phyloP scores from a whole-genome alignment of 345 rosid genomes.

The Adansonia digitata region DNA sequence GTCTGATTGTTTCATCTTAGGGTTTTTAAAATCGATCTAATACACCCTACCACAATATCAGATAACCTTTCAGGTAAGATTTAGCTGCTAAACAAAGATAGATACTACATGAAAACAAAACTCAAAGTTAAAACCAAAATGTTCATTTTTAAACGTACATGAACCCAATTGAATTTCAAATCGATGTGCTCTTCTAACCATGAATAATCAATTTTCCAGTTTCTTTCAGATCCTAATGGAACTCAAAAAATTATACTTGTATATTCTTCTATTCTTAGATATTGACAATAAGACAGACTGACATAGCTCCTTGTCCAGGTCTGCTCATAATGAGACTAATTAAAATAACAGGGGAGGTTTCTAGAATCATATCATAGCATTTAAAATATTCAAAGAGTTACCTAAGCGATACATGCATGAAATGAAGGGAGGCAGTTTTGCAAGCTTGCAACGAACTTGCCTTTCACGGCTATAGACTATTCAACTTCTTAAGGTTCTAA shows the following conservation, averaged over 20 bases:
- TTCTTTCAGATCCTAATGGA: neutral
- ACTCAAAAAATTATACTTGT: neutral
- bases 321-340: neutral
- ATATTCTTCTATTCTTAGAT: neutral
- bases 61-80: neutral
- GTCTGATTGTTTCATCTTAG: neutral
- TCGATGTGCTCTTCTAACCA: neutral
- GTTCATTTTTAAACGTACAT: neutral
- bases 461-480: neutral
- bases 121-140: neutral
- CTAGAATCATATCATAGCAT: neutral
- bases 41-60: neutral
- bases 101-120: neutral
- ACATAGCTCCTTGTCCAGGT: neutral
- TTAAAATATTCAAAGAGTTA: neutral
- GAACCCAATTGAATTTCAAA: neutral
- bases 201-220: neutral
- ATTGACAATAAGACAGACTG: neutral
- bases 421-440: neutral
- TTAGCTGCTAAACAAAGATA: neutral
- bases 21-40: neutral
- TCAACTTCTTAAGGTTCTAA: neutral
- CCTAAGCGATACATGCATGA: neutral
- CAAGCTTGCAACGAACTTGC: neutral
- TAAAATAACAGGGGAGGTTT: neutral